These are phyloP conservation scores for Tinospora cordifolia DNA, from an alignment of 164 flowering plant genomes.

Conservation along the genomic window DNA sequence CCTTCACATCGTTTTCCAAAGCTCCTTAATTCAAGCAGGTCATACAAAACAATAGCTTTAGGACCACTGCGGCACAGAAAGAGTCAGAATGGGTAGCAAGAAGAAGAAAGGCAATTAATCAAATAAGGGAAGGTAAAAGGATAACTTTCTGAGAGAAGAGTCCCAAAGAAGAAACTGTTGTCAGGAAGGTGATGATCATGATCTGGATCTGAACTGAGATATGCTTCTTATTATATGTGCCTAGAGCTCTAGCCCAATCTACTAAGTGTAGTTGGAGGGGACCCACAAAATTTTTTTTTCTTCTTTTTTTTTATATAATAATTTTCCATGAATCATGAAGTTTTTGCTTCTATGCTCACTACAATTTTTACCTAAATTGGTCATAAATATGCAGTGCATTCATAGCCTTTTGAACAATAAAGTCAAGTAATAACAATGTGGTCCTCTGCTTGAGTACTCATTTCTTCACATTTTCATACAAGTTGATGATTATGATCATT, in stretches of 20 bases:
- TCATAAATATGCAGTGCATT: neutral
- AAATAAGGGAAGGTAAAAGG: neutral
- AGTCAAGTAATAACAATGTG: neutral
- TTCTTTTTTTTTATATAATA: too few relatives aligned
- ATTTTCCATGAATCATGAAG: neutral
- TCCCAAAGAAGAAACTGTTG: neutral
- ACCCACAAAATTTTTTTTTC: neutral
- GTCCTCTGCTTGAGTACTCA: neutral
- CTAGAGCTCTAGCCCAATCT: constrained; percentile 2
- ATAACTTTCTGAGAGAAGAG: constrained; percentile 1
- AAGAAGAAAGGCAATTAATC: neutral
- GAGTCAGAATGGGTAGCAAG: constrained; percentile 8
- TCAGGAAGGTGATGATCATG: neutral
- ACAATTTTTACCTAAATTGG: neutral
- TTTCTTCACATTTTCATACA: neutral
- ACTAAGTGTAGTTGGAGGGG: neutral
- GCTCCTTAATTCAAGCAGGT: neutral
- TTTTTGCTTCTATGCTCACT: neutral
- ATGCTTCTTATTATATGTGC: neutral
- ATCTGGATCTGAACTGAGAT: constrained; percentile 15
- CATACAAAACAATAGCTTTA: neutral
- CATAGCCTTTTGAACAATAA: neutral
- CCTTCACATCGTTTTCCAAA: constrained; percentile 5
- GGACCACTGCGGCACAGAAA: neutral
- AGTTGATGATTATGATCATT: neutral